These are phyloP conservation scores for Crucibulum laeve DNA, from an alignment of 768 basidiomycete genomes.

Conservation along the genomic window DNA sequence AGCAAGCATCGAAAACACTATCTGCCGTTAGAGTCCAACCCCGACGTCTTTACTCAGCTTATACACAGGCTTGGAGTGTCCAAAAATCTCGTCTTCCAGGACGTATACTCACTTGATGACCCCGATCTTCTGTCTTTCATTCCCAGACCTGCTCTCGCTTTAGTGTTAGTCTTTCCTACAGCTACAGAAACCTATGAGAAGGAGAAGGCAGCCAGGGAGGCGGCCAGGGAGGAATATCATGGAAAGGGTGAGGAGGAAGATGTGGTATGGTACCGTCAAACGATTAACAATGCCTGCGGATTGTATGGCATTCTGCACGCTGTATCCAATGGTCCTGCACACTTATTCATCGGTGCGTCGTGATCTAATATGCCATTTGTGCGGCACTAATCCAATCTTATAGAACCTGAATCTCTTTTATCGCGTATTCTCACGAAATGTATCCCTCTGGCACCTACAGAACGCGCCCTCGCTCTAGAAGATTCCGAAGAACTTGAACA, in stretches of 20 bases:
- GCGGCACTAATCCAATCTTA: neutral
- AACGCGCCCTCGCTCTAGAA: constrained; percentile 26
- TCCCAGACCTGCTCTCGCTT: constrained; percentile 23
- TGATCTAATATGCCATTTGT: neutral
- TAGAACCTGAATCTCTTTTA: constrained; percentile 18
- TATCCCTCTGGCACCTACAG: constrained; percentile 18
- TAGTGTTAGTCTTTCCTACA: constrained; percentile 25
- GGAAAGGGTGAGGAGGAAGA: constrained; percentile 25
- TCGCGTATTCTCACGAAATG: constrained; percentile 16
- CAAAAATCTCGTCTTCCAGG: constrained; percentile 22
- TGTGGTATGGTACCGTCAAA: constrained; percentile 32
- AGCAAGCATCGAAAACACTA: constrained; percentile 22
- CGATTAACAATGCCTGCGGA: constrained; percentile 33
- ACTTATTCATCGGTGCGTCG: constrained; percentile 17
- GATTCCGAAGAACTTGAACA: constrained; percentile 28
- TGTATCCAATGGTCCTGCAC: constrained; percentile 21
- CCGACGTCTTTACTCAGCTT: constrained; percentile 29
- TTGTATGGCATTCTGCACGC: constrained; percentile 31
- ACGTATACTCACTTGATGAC: constrained; percentile 27
- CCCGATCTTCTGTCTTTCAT: constrained; percentile 26
- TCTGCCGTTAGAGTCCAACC: constrained; percentile 33
- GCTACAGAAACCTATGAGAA: constrained; percentile 14
- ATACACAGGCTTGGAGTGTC: constrained; percentile 24
- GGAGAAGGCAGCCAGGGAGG: constrained; percentile 15
- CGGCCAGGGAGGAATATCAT: constrained; percentile 16